Conservation (phyloP, 257 asterid species). For the Solanum dulcamara region DNA sequence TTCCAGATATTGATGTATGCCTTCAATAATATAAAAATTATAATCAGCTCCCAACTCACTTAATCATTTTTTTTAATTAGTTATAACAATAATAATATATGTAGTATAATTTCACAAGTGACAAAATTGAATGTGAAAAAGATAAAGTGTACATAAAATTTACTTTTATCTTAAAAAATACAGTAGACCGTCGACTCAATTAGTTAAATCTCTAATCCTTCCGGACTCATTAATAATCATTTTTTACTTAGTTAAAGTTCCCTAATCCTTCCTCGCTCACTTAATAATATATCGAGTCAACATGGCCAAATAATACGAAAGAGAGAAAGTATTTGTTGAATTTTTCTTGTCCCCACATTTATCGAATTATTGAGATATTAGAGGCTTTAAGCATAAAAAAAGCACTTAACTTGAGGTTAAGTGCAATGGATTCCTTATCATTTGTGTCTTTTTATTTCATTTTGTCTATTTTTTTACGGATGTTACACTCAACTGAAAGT, state of each 20-base stretch:
- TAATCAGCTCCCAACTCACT: background rate
- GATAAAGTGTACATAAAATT: background rate
- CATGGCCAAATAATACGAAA: background rate
- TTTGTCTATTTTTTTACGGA: background rate
- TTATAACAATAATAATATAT: background rate
- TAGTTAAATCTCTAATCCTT: no score
- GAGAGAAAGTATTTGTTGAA: background rate
- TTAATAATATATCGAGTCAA: no score
- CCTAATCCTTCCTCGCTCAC: background rate
- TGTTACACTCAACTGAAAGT: background rate
- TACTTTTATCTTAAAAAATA: background rate
- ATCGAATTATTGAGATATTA: background rate
- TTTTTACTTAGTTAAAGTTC: background rate
- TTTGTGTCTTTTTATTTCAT: background rate
- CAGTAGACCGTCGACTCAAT: background rate
- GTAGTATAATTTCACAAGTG: background rate
- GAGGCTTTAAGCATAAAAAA: background rate
- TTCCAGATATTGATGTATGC: background rate
- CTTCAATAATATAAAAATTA: background rate
- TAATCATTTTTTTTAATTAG: background rate
- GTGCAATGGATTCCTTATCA: background rate
- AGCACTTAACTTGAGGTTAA: background rate
- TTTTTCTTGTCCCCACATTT: background rate
- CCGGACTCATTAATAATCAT: background rate
- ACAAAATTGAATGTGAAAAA: rapidly evolving